Evolutionary conservation across 495 filamentous ascomycete genomes (phyloP).

Genomic region (Xylaria acuta): DNA sequence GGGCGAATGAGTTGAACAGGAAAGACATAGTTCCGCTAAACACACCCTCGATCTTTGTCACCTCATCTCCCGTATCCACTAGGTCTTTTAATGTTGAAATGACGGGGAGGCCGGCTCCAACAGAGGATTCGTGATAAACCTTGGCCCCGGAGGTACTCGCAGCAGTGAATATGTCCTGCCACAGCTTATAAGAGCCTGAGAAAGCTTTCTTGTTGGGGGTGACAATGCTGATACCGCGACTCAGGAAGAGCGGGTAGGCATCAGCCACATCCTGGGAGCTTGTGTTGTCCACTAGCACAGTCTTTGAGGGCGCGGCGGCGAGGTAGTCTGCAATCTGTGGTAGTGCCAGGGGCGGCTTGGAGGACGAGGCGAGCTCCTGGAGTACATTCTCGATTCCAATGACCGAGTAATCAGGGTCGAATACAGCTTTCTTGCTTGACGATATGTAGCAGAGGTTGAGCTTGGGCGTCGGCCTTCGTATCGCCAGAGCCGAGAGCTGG

Average conservation of each 20-base stretch:
- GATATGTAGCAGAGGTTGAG: slow-evolving; percentile 79
- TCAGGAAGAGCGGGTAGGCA: slow-evolving; percentile 78
- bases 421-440: slow-evolving; percentile 78
- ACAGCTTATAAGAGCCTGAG: slow-evolving; percentile 74
- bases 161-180: slow-evolving; percentile 78
- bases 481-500: slow-evolving; percentile 70
- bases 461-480: slow-evolving; percentile 59
- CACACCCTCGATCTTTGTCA: slow-evolving; percentile 90
- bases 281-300: slow-evolving; percentile 92
- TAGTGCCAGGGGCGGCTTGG: slow-evolving; percentile 63
- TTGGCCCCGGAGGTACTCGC: slow-evolving; percentile 69
- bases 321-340: slow-evolving; percentile 75
- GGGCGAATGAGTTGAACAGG: slow-evolving; percentile 94
- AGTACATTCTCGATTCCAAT: slow-evolving; percentile 62
- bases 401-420: slow-evolving; percentile 64
- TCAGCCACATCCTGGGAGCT: slow-evolving; percentile 80
- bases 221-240: slow-evolving; percentile 82
- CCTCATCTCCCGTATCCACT: slow-evolving; percentile 84
- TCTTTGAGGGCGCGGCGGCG: slow-evolving; percentile 68
- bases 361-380: slow-evolving; percentile 61
- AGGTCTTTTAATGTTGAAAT: slow-evolving; percentile 91
- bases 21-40: slow-evolving; percentile 97
- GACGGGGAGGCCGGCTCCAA: slow-evolving; percentile 90
- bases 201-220: slow-evolving; percentile 99
- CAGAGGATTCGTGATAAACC: slow-evolving; percentile 91